These are phyloP conservation scores for Stromatinia cepivora DNA, from an alignment of 2,329 filamentous ascomycete genomes.

Conservation along the genomic window DNA sequence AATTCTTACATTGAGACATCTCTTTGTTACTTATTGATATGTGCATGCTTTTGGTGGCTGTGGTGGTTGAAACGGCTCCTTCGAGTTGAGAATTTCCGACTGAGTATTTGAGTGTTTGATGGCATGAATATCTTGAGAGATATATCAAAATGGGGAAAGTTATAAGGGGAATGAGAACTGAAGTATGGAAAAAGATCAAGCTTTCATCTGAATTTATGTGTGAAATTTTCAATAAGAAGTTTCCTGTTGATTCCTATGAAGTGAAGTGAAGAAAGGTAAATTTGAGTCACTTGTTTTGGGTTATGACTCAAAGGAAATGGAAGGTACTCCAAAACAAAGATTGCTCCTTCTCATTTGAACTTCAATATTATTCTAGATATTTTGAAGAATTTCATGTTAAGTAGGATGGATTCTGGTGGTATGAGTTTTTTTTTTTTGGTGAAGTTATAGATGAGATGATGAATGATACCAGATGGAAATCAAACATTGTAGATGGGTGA, in stretches of 20 bases:
- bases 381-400: too few species aligned
- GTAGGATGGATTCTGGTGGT: too few species aligned
- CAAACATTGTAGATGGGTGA: too few species aligned
- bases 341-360: not conserved
- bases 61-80: not conserved
- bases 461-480: not conserved
- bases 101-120: not conserved
- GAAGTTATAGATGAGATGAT: not conserved
- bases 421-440: not conserved
- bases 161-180: not conserved
- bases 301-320: not conserved
- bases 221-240: accelerated
- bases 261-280: not conserved
- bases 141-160: not conserved
- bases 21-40: not conserved
- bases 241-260: too few species aligned
- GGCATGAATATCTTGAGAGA: not conserved
- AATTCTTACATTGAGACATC: not conserved
- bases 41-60: accelerated
- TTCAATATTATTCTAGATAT: accelerated
- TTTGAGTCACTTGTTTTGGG: not conserved
- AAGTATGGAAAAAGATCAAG: not conserved
- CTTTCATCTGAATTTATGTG: too few species aligned
- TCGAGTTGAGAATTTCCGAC: not conserved
- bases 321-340: not conserved